Base-by-base conservation (phyloP, 2,329 filamentous ascomycete genomes). In the Lachnellula suecica region DNA sequence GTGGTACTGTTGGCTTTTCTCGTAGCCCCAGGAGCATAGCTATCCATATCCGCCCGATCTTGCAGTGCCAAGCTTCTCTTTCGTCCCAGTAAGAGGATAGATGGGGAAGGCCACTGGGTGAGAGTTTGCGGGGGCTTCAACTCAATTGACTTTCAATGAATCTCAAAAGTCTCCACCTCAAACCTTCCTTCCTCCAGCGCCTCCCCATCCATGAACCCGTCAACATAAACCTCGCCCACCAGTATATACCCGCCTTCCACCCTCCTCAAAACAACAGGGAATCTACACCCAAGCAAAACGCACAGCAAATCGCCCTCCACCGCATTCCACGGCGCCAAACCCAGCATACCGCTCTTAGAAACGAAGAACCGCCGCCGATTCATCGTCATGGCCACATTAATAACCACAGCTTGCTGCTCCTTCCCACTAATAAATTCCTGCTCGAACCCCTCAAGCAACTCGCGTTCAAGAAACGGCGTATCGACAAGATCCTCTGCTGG, bases 201-300 rank as follows among this genome's bases (percentile, higher is more conserved):
- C 38, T 65, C 52, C 9, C 62, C 63, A 49, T 59, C 41, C 63
- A 66, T 66, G 24, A 57, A 56, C 1, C 58, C 62, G 53, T 64
- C 57, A 22, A 64, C 45, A 51, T 65, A 67, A 17, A 54, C 61
- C 35, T 65, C 63, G 8, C 64, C 64, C 22, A 66, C 40, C n/a
- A 65, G 27, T 3, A 46, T 38, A 44, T 57, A 61, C 19, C 53
- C 37, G 3, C 50, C 46, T 8, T 49, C 51, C 13, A 44, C 29
- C 17, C 17, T 34, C 44, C 59, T 58, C 25, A 66, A 51, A 19
- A 65, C 29, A 17, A 66, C 59, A 6, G 63, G 63, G 44, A 57
- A 63, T 29, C 51, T 58, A 38, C 64, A 66, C 4, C 64, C 62
- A 43, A 57, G 49, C 13, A 66, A 40, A 4, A 66, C 51, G 44